Conservation (phyloP, 139 green algal species). For the Chlamydomonas urium region DNA sequence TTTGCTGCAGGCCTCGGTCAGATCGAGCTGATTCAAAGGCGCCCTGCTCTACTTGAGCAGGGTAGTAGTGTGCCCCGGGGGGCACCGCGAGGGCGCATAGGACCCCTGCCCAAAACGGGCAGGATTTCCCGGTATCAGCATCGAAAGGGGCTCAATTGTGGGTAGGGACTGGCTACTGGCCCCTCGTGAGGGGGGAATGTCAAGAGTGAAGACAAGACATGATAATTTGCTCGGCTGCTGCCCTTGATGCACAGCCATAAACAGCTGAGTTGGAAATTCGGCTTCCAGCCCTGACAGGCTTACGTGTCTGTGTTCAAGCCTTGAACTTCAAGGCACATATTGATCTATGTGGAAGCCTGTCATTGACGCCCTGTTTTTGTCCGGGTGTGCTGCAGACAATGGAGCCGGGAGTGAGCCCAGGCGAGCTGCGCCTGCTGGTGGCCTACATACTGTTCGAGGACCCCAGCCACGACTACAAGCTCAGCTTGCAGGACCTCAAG, state of each 20-base stretch:
- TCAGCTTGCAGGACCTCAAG: background rate
- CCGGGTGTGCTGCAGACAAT: conserved; percentile 1
- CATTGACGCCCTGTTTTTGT: no score
- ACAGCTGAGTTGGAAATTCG: no score
- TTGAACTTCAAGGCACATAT: background rate
- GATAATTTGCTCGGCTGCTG: background rate
- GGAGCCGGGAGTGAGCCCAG: background rate
- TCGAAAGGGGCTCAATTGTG: background rate
- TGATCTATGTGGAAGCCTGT: background rate
- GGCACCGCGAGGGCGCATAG: background rate
- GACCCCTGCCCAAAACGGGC: background rate
- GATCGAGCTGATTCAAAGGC: no score
- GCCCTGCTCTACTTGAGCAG: no score
- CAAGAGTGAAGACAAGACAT: background rate
- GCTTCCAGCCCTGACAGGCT: no score
- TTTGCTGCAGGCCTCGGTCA: no score
- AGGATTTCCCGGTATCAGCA: background rate
- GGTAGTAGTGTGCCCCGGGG: no score
- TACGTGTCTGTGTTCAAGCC: background rate
- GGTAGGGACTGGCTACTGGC: background rate
- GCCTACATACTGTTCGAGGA: conserved; percentile 11
- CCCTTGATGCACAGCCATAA: background rate
- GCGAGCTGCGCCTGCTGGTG: conserved; percentile 10
- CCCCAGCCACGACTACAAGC: conserved; percentile 1
- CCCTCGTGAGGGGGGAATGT: background rate